Evolutionary conservation across 1,284 basidiomycete genomes (phyloP), one percentile per base, ranked within the genome.

Genomic region (Meira miltonrushii): DNA sequence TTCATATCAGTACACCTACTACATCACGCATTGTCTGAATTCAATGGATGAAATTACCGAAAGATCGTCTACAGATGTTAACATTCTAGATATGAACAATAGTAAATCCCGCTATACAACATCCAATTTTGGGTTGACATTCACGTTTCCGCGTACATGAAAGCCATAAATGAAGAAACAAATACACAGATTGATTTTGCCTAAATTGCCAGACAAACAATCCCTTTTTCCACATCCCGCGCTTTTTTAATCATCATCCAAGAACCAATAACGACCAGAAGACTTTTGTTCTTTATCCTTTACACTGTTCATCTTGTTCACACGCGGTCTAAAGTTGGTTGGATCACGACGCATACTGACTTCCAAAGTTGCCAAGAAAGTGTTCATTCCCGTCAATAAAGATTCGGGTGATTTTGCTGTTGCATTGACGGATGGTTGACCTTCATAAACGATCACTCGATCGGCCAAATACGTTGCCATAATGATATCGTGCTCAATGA

Each of bases 271-370:
- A 51, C 72, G 65, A 47, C 75, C 75, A 19, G 65, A 67, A 8
- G 68, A 61, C 68, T 78, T 77, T 65, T 77, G 74, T 63, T 78
- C 75, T 68, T 78, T 78, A 61, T 78, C 75, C 66, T 78, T 78
- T 59, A 78, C 67, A 55, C 69, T 72, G 67, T 74, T 72, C 60
- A 74, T 64, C 68, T 78, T 78, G 73, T 78, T 78, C 46, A 78
- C 72, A 28, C 75, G 60, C 39, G 75, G 75, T 12, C 75, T 64
- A 64, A 75, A 67, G 59, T 75, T 78, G 51, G 74, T 77, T 13
- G 74, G 74, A 47, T 78, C 75, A 43, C 75, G 64, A 55, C 75
- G 69, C 72, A 78, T 77, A 57, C 68, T 72, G 11, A 78, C 75
- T 40, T 78, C 74, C 19, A 78, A 57, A 6, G 67, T 68, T 7